These are phyloP conservation scores for Gynochthodes officinalis DNA, from an alignment of 257 asterid species.

Conservation along the genomic window DNA sequence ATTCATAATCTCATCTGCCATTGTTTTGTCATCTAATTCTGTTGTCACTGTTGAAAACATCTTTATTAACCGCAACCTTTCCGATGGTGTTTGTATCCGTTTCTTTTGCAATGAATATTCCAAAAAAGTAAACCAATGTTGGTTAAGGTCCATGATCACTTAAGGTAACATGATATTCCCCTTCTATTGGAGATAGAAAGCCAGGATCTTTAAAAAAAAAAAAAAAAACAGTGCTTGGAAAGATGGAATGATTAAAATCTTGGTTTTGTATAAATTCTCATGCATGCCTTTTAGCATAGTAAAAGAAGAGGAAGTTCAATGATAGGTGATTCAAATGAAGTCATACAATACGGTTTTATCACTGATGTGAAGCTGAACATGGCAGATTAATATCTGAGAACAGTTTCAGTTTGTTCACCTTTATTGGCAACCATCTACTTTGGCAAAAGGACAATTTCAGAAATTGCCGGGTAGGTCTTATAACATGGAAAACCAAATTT, in stretches of 20 bases:
- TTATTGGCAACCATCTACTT: neutral
- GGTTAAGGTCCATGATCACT: conserved; percentile 3
- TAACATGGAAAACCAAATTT: too few relatives aligned
- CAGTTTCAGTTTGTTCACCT: neutral
- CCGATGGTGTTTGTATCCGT: neutral
- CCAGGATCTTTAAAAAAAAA: neutral
- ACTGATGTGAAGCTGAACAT: neutral
- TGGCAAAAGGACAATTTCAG: too few relatives aligned
- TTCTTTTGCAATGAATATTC: neutral
- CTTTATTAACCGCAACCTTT: neutral
- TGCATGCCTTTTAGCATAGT: neutral
- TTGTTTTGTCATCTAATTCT: neutral
- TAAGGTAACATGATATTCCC: neutral
- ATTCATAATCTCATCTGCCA: neutral
- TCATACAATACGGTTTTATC: neutral
- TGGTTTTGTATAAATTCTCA: neutral
- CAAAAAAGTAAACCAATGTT: neutral
- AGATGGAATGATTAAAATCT: neutral
- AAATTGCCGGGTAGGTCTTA: too few relatives aligned
- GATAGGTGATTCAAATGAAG: neutral
- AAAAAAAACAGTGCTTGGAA: too few relatives aligned
- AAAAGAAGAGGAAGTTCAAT: neutral
- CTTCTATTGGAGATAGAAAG: neutral
- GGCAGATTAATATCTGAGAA: neutral
- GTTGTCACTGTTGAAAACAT: neutral